Percentiles rank a stretch among this genome's conserved stretches.
Conservation (phyloP, 106 monocot species). For the Platanthera guangdongensis region DNA sequence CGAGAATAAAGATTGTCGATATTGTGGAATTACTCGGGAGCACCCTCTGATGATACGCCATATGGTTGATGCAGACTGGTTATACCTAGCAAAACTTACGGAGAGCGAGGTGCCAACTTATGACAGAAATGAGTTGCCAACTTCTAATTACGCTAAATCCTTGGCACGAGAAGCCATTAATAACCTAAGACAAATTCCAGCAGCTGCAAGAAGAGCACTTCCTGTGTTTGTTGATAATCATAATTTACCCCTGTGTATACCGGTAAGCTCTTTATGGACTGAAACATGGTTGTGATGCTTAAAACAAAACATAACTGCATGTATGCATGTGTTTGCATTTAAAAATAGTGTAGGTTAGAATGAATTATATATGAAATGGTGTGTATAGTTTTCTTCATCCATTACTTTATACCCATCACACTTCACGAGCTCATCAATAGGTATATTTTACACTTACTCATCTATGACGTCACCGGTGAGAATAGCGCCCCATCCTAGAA, state of each 20-base stretch:
- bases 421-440: not conserved
- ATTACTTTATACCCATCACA: not conserved
- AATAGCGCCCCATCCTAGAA: no score
- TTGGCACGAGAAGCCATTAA: conserved; percentile 58
- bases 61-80: conserved; percentile 94
- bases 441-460: not conserved
- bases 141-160: conserved; percentile 19
- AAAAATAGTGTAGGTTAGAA: not conserved
- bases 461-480: no score
- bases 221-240: conserved; percentile 68
- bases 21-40: conserved; percentile 27
- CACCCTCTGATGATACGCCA: conserved; percentile 28
- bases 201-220: conserved; percentile 53
- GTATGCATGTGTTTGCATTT: not conserved
- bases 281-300: not conserved
- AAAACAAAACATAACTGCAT: not conserved
- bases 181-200: conserved; percentile 52
- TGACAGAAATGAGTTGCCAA: not conserved
- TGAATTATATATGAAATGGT: not conserved
- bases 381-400: not conserved
- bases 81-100: conserved; percentile 55
- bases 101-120: conserved; percentile 10
- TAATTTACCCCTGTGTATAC: conserved; percentile 50
- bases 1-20: conserved; percentile 26
- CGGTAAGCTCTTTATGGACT: conserved; percentile 31